These are phyloP conservation scores for Kuraishia molischiana DNA, from an alignment of 805 yeast species.

Conservation along the genomic window DNA sequence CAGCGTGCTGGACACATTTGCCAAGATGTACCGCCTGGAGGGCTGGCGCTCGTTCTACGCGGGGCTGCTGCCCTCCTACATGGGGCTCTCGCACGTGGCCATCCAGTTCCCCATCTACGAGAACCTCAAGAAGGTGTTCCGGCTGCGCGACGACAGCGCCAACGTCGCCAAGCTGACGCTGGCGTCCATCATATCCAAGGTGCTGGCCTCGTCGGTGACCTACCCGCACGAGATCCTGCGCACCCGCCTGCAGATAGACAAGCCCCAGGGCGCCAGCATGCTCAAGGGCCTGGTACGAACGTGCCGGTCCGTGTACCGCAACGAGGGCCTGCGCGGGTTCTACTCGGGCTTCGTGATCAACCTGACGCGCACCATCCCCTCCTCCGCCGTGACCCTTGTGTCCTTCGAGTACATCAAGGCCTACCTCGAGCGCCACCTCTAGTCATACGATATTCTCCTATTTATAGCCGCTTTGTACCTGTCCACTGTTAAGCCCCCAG, in stretches of 20 bases:
- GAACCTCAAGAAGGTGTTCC: slow-evolving; percentile 50
- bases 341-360: slow-evolving; percentile 87
- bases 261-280: slow-evolving; percentile 4
- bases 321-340: slow-evolving; percentile 75
- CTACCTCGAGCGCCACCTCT: slow-evolving; percentile 31
- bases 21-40: slow-evolving; percentile 67
- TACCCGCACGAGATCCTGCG: slow-evolving; percentile 95
- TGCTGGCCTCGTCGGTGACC: slow-evolving; percentile 80
- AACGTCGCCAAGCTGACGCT: slow-evolving; percentile 27
- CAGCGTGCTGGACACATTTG: slow-evolving; percentile 79
- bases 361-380: slow-evolving; percentile 85
- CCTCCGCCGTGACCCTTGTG: slow-evolving; percentile 89
- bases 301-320: slow-evolving; percentile 27
- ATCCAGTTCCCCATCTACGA: slow-evolving; percentile 95
- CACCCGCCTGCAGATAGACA: slow-evolving; percentile 72
- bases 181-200: slow-evolving; percentile 77
- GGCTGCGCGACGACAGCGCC: slow-evolving; percentile 11
- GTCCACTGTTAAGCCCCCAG: no score
- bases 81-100: slow-evolving; percentile 90
- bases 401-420: slow-evolving; percentile 77
- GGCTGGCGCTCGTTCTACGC: slow-evolving; percentile 78
- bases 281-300: neutral
- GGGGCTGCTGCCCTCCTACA: slow-evolving; percentile 82
- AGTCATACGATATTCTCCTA: no score
- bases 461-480: no score